Conservation (phyloP, 148 eudicot genomes). For the Bassia scoparia region DNA sequence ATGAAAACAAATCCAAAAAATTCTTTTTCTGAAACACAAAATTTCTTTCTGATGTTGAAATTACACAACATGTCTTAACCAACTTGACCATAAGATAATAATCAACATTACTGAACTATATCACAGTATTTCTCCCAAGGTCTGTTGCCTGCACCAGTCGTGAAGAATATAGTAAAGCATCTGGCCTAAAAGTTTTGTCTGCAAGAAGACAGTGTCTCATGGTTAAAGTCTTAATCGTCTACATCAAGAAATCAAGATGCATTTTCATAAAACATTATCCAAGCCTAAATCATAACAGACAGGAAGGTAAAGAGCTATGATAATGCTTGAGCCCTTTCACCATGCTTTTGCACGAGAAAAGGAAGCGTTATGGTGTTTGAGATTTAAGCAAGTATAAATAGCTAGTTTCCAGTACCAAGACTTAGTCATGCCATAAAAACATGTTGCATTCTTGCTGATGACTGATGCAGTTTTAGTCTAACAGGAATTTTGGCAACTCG, state of each 20-base stretch:
- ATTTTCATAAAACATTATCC: not conserved
- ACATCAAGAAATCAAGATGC: not conserved
- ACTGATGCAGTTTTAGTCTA: no score
- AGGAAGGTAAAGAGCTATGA: not conserved
- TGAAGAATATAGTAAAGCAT: slow-evolving; percentile 86
- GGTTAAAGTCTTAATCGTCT: not conserved
- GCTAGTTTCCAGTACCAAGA: no score
- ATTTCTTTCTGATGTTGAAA: not conserved
- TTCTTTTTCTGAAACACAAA: not conserved
- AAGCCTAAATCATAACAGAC: not conserved
- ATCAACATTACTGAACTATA: slow-evolving; percentile 56
- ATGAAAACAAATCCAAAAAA: not conserved
- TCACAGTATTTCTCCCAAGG: slow-evolving; percentile 98
- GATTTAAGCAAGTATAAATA: no score
- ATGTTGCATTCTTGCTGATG: no score
- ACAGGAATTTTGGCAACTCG: no score
- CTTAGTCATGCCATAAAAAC: no score
- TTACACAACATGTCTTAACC: not conserved
- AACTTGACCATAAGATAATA: not conserved
- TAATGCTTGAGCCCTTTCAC: no score
- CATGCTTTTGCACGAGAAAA: no score
- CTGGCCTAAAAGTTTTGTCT: slow-evolving; percentile 96
- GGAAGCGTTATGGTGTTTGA: no score
- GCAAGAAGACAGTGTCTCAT: slow-evolving; percentile 21
- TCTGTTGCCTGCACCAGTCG: slow-evolving; percentile 97